Base-by-base conservation (phyloP, 352 stramenopile genomes). In the Blastocystis sp. region DNA sequence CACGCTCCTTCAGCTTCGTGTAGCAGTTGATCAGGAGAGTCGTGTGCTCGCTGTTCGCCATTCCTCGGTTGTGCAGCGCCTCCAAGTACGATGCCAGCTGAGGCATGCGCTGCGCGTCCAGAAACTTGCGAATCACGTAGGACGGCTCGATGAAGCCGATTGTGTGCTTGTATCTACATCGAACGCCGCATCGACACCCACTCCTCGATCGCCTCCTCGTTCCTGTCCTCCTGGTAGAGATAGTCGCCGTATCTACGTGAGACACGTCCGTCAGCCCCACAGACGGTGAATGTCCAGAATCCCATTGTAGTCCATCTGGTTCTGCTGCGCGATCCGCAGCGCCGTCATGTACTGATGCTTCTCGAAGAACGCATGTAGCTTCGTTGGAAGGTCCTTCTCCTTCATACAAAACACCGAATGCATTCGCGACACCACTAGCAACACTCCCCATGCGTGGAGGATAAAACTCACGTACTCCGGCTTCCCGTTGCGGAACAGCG, bases 331-430 rank as follows among this genome's bases (percentile, higher is more conserved):
- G 29, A 81, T 57, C 21, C 24, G 24, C 36, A 81, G 46, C 21
- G 96, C 96, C 63, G 97, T 97, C 44, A 92, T 93, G 88, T 97
- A 98, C 44, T 98, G 87, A 88, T 98, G 97, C 88, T 98, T 97
- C 77, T 94, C 92, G 69, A 96, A 96, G 16, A 99, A 88, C 27
- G 97, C 94, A 87, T 96, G 92, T 8, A 99, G 89, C 89, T 98
- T 98, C 24, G 95, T 96, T 21, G 90, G 91, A 34, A 94, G 98
- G 84, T 94, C 90, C 87, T 97, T 97, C 87, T 97, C 95, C n/a
- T 91, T 94, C 53, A 97, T 89, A 3, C 92, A 92, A 78, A 97
- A 95, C 49, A 97, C 91, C 7, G 88, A 90, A 29, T 90, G 88
- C 4, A 16, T 78, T 8, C 53, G 63, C 29, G 86, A 86, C 14